phyloP scores from a whole-genome alignment of 768 basidiomycete genomes.

The Podaxis sp. region DNA sequence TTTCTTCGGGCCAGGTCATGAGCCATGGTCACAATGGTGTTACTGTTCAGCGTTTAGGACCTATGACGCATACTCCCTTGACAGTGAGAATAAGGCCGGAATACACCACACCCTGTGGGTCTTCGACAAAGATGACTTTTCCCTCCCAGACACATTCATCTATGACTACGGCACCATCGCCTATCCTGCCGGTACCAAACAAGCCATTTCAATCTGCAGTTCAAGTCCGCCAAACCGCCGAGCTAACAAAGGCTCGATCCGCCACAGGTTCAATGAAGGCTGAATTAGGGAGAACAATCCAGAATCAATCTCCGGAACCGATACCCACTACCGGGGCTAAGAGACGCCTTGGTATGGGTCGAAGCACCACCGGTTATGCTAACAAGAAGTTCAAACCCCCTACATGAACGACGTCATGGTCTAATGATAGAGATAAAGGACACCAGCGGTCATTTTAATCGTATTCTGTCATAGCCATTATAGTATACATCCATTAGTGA shows the following conservation, averaged over 20 bases:
- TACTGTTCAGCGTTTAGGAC: background rate
- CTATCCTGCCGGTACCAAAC: background rate
- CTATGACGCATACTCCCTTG: background rate
- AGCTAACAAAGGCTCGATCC: background rate
- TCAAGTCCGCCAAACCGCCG: background rate
- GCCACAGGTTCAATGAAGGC: background rate
- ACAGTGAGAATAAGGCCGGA: background rate
- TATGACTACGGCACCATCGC: background rate
- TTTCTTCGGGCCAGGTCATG: slow-evolving; percentile 4
- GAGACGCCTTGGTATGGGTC: slow-evolving; percentile 64
- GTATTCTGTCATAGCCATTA: background rate
- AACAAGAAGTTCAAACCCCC: slow-evolving; percentile 76
- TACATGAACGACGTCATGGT: slow-evolving; percentile 19
- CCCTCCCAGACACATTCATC: background rate
- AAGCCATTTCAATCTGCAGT: background rate
- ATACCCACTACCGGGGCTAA: slow-evolving; percentile 35
- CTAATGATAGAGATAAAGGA: background rate
- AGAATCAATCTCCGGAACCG: background rate
- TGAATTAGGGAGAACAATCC: slow-evolving; percentile 10
- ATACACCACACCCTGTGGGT: background rate
- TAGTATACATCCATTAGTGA: background rate
- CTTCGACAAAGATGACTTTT: background rate
- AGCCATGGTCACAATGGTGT: background rate
- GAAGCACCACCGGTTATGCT: slow-evolving; percentile 45
- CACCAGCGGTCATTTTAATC: background rate